Evolutionary conservation across 2,329 filamentous ascomycete genomes (phyloP), one percentile per base, ranked within the genome.

Genomic region (Ophioceras dolichostomum): DNA sequence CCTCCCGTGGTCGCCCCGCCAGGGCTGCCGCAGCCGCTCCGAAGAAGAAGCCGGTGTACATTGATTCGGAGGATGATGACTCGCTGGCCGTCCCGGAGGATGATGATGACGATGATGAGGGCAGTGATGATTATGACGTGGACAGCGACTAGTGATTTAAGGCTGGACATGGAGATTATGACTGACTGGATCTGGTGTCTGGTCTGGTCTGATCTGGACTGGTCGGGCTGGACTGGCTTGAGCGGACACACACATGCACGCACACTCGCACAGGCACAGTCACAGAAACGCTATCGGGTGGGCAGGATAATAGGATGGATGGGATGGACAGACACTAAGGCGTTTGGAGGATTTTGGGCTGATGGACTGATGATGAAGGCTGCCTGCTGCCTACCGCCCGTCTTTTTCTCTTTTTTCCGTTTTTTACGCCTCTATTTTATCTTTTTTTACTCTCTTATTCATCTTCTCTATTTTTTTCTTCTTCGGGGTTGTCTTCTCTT

Each of bases 21-120:
- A 58, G 62, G 5, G 60, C 60, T 1, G 57, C 63, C 4, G 58
- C 61, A 2, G 55, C 61, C 4, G 55, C 57, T 6, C 48, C 56
- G 7, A 64, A 59, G 47, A 47, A 46, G 30, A 65, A 61, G 49
- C 57, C 61, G 1, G 52, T 60, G 34, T 59, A 62, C 22, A 43
- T 62, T 34, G 44, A 56, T 27, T 49, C 53, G 4, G 54, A 57
- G 12, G 56, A 61, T 5, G 56, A 57, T 5, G 51, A 56, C 12
- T 47, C 51, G 2, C 24, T 29, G 6, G 31, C 29, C 17, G 35
- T 14, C 10, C 18, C 38, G 16, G 34, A 26, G 6, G 47, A 44
- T 14, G 44, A 38, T 6, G 47, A 45, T 37, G 56, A 57, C n/a
- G 54, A 50, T 10, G 52, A 53, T 8, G 45, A 44, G 10, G 45